Conservation (phyloP, 2,329 filamentous ascomycete genomes). For the Fusarium multiceps region DNA sequence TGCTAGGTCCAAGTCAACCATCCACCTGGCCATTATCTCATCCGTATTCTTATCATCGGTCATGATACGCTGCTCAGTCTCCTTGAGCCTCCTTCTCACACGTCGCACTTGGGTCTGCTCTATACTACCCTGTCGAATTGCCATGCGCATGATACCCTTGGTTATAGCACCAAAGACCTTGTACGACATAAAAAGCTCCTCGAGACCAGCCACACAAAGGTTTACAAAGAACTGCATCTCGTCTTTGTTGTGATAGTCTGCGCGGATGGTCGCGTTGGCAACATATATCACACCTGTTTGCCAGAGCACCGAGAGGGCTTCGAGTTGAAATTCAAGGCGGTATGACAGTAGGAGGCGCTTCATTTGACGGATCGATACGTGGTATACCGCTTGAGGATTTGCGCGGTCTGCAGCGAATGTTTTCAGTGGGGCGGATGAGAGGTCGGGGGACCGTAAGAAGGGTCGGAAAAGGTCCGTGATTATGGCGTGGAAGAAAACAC, state of each 20-base stretch:
- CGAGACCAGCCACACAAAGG: not conserved
- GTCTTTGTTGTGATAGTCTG: not conserved
- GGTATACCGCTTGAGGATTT: not conserved
- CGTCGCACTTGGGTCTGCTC: not conserved
- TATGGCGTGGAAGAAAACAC: not conserved
- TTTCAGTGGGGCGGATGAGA: not conserved
- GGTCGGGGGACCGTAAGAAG: not conserved
- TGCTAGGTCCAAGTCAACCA: not conserved
- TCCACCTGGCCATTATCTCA: not conserved
- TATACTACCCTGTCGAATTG: not conserved
- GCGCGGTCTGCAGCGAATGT: not conserved
- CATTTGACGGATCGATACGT: not conserved
- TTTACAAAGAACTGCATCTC: not conserved
- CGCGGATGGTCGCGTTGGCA: not conserved
- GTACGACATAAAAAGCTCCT: not conserved
- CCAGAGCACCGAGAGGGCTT: not conserved
- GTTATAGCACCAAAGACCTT: not conserved
- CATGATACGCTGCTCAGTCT: not conserved
- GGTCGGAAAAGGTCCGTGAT: not conserved
- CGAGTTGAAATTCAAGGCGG: not conserved
- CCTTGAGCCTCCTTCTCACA: not conserved
- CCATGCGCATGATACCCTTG: not conserved
- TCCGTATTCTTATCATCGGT: not conserved
- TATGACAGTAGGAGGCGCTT: not conserved
- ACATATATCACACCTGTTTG: not conserved